phyloP scores from a whole-genome alignment of 2,329 filamentous ascomycete species.

The Colletotrichum brevisporum region DNA sequence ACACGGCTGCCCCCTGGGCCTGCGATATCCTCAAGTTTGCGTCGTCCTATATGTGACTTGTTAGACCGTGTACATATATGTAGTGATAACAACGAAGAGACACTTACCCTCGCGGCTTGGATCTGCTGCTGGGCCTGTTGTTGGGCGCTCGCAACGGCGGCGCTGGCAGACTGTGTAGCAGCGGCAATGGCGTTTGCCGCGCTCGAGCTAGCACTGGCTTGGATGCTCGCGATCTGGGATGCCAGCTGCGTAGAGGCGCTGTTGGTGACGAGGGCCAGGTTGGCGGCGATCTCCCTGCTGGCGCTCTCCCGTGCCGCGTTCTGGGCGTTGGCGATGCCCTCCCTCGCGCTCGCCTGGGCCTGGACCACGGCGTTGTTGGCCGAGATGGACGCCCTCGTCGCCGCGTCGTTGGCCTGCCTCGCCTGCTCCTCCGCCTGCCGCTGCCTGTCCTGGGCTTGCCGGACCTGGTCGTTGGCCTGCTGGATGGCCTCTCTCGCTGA shows the following conservation, averaged over 20 bases:
- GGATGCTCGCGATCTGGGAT: constrained; percentile 46
- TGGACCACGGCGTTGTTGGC: constrained; percentile 41
- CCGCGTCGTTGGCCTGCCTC: constrained; percentile 42
- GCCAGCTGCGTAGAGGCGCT: constrained; percentile 48
- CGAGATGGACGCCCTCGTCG: constrained; percentile 46
- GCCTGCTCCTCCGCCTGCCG: constrained; percentile 42
- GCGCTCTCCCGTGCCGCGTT: constrained; percentile 45
- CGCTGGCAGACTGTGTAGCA: constrained; percentile 45
- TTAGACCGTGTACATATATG: neutral
- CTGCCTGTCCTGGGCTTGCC: constrained; percentile 44
- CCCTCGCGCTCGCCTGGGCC: constrained; percentile 40
- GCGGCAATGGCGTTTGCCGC: constrained; percentile 46
- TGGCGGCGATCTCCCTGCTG: constrained; percentile 36
- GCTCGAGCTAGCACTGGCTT: constrained; percentile 40
- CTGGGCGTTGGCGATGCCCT: constrained; percentile 41
- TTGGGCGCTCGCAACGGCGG: constrained; percentile 41
- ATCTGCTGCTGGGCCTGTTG: constrained; percentile 35
- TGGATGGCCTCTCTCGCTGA: constrained; percentile 44
- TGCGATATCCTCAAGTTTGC: constrained; percentile 49
- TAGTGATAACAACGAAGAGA: neutral
- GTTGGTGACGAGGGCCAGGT: constrained; percentile 45
- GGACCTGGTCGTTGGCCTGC: constrained; percentile 43
- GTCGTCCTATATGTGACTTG: constrained; percentile 40
- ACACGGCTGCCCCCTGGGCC: constrained; percentile 55
- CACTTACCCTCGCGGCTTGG: constrained; percentile 30